A percentile compares a stretch with the other conserved stretches of the same genome.
Conservation (phyloP, 176 grass and related monocot species). For the Alopecurus myosuroides region DNA sequence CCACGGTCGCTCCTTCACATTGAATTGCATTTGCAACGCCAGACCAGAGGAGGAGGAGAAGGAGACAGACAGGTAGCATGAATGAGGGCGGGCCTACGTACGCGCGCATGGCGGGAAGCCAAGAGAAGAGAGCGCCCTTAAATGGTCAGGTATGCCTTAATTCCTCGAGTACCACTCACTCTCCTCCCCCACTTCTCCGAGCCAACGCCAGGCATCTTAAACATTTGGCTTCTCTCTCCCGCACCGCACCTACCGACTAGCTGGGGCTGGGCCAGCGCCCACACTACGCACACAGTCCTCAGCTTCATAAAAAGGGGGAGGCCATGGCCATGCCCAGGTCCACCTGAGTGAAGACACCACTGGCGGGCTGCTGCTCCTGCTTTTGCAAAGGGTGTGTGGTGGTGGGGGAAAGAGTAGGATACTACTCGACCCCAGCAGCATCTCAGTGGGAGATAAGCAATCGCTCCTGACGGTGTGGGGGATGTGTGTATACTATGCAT, state of each 20-base stretch:
- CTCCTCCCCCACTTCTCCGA: not conserved
- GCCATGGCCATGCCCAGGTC: too few species aligned
- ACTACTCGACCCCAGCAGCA: not conserved
- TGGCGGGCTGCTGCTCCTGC: not conserved
- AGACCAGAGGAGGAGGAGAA: slow-evolving; percentile 6
- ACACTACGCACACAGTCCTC: not conserved
- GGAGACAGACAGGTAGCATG: slow-evolving; percentile 17
- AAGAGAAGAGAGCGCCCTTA: not conserved
- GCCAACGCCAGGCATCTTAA: slow-evolving; percentile 4
- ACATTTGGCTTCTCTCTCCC: slow-evolving; percentile 41
- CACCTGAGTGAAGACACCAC: slow-evolving; percentile 34
- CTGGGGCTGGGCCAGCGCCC: not conserved
- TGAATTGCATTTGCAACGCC: not conserved
- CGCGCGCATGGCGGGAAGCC: not conserved
- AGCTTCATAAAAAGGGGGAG: not conserved
- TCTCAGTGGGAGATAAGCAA: slow-evolving; percentile 19
- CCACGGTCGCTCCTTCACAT: not conserved
- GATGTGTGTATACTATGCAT: not conserved
- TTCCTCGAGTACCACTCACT: slow-evolving; percentile 14
- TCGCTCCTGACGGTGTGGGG: slow-evolving; percentile 7
- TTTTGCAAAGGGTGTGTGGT: slow-evolving; percentile 10
- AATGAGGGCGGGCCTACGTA: not conserved
- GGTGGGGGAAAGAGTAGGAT: slow-evolving; percentile 29
- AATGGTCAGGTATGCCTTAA: slow-evolving; percentile 19
- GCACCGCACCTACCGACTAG: not conserved